Evolutionary conservation across 495 filamentous ascomycete species (phyloP), one percentile per base, ranked within the genome.

Genomic region (Aspergillus biplanus): DNA sequence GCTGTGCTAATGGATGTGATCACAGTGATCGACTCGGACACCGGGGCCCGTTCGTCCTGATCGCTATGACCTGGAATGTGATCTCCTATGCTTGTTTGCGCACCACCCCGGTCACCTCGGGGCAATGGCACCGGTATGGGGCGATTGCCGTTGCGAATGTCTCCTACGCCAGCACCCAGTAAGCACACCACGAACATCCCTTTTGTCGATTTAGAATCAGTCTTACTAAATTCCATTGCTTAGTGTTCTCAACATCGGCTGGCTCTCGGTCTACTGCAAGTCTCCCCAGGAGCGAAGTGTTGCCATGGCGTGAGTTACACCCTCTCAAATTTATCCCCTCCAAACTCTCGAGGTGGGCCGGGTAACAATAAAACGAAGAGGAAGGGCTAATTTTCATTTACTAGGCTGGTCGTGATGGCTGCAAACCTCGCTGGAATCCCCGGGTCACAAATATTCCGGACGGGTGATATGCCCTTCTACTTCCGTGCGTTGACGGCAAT

Each of bases 371-470:
- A n/a, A n/a, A n/a, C n/a, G n/a, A n/a, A n/a, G n/a, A n/a, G 42
- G 39, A 56, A 59, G 31, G 52, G 50, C 65, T 74, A 33, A 70
- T 37, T 27, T 27, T 2, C 2, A 27, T 5, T 33, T 2, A 27
- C 39, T 48, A 81, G 77, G 12, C 71, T 85, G 52, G 74, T 85
- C 47, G 77, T 87, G 46, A 85, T 85, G 82, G 76, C 80, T 9
- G 85, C 84, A 11, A 84, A 84, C 59, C 71, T 75, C 49, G 71
- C 79, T 4, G 83, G 82, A 2, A 85, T 83, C 32, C 78, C 82
- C 8, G 82, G 84, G 4, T 76, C 77, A 7, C 83, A 86, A 66
- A 74, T 86, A 46, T 86, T 86, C 71, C 80, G 81, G 31, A 77
- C 78, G 0, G 64, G 76, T 16, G 83, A 86, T 37, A 77, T 75